Conservation (phyloP, 2,329 filamentous ascomycete species). For the Apiospora koreana region DNA sequence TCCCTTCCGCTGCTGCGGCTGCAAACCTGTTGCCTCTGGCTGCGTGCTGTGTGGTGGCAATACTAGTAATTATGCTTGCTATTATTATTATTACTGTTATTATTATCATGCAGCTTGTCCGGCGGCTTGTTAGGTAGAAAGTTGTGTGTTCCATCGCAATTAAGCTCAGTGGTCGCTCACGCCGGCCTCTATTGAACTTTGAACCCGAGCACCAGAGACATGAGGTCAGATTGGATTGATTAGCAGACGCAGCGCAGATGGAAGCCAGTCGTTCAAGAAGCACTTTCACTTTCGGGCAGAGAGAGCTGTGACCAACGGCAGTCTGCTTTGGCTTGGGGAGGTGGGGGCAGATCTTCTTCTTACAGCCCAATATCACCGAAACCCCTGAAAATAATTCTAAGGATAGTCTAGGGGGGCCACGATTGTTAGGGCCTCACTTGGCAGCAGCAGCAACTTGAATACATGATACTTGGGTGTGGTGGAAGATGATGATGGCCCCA, state of each 20-base stretch:
- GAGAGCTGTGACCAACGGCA: conserved; percentile 12
- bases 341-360: conserved; percentile 4
- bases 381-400: conserved; percentile 6
- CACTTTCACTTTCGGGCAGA: neutral
- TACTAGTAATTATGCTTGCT: neutral
- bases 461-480: neutral
- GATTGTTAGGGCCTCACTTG: conserved; percentile 2
- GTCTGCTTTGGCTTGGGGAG: conserved; percentile 2
- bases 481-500: conserved; percentile 1
- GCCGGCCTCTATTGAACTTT: neutral
- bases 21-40: neutral
- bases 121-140: neutral
- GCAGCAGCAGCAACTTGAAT: neutral
- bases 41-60: too few species aligned
- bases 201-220: neutral
- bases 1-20: neutral
- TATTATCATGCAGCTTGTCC: neutral
- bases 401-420: conserved; percentile 2
- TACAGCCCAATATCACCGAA: conserved; percentile 9
- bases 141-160: neutral
- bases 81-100: too few species aligned
- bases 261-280: neutral
- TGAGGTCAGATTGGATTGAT: neutral
- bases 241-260: neutral
- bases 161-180: neutral